These are phyloP conservation scores for Cicer yamashitae DNA, from an alignment of 306 rosid genomes.

Conservation along the genomic window DNA sequence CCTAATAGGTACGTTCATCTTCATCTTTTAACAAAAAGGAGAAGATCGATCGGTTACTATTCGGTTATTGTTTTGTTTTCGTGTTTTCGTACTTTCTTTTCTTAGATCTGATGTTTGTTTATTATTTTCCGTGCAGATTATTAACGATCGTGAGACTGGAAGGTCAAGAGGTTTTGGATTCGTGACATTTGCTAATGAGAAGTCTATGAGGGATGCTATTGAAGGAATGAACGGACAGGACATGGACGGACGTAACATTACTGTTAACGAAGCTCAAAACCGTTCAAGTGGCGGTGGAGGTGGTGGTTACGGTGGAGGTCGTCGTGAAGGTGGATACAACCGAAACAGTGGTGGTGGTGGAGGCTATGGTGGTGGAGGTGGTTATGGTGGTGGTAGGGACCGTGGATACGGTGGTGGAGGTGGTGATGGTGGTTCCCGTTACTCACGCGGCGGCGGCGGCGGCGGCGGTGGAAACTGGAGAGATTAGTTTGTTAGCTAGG, in stretches of 20 bases:
- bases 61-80: slow-evolving; percentile 2
- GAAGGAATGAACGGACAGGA: slow-evolving; percentile 58
- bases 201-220: slow-evolving; percentile 12
- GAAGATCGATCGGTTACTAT: slow-evolving; percentile 28
- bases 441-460: slow-evolving; percentile 48
- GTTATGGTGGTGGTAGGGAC: slow-evolving; percentile 10
- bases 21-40: background rate
- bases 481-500: slow-evolving; percentile 31
- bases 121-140: slow-evolving; percentile 48
- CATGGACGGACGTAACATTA: slow-evolving; percentile 86
- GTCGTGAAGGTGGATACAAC: slow-evolving; percentile 24
- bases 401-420: background rate
- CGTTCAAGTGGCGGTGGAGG: slow-evolving; percentile 52
- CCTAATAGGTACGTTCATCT: slow-evolving; percentile 64
- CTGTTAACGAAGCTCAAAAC: slow-evolving; percentile 88
- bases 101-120: slow-evolving; percentile 25
- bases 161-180: slow-evolving; percentile 22
- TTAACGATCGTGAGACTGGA: slow-evolving; percentile 69
- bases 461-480: slow-evolving; percentile 65
- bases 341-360: slow-evolving; percentile 13
- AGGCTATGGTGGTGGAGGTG: slow-evolving; percentile 7
- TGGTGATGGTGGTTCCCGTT: slow-evolving; percentile 23
- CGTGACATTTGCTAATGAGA: slow-evolving; percentile 10
- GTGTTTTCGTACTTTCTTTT: accelerated
- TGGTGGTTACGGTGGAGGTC: slow-evolving; percentile 21